Percentiles rank a stretch among this genome's conserved stretches.
Conservation (phyloP, 2,329 filamentous ascomycete genomes). For the Clonostachys byssicola region DNA sequence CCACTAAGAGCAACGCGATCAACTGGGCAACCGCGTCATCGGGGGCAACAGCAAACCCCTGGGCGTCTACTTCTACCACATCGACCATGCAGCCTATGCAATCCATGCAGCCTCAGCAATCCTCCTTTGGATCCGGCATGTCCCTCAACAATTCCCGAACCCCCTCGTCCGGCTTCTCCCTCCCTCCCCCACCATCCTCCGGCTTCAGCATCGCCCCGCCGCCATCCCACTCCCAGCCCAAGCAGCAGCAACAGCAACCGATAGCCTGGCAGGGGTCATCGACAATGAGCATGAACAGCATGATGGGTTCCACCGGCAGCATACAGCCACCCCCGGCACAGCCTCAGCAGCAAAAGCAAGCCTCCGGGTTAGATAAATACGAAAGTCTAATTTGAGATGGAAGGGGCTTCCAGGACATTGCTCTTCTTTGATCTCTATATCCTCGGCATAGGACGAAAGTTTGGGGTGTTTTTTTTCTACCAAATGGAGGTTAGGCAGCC, state of each 20-base stretch:
- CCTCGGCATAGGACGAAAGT: no score
- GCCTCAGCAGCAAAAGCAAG: conserved; percentile 24
- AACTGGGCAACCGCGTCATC: conserved; percentile 38
- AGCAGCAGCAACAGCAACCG: conserved; percentile 9
- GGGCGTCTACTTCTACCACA: conserved; percentile 33
- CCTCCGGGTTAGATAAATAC: conserved; percentile 62
- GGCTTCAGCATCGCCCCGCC: conserved; percentile 45
- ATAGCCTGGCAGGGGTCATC: conserved; percentile 5
- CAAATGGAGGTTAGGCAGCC: no score
- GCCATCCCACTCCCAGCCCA: conserved; percentile 15
- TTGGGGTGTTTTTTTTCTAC: no score
- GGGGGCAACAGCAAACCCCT: conserved; percentile 37
- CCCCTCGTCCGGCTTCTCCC: conserved; percentile 44
- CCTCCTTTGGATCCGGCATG: neutral
- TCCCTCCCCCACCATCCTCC: conserved; percentile 48
- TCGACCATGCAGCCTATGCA: conserved; percentile 4
- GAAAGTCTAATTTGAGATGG: conserved; percentile 54
- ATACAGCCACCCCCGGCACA: conserved; percentile 13
- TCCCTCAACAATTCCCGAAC: conserved; percentile 14
- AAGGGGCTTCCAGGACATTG: no score
- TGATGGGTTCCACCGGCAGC: conserved; percentile 14
- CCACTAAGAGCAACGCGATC: conserved; percentile 27
- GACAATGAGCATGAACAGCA: conserved; percentile 12
- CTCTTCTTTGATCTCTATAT: no score
- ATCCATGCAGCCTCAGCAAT: conserved; percentile 3